Percentiles rank a stretch among this genome's conserved stretches.
phyloP scores from a whole-genome alignment of 2,329 filamentous ascomycete genomes.

The Neofusicoccum ribis region DNA sequence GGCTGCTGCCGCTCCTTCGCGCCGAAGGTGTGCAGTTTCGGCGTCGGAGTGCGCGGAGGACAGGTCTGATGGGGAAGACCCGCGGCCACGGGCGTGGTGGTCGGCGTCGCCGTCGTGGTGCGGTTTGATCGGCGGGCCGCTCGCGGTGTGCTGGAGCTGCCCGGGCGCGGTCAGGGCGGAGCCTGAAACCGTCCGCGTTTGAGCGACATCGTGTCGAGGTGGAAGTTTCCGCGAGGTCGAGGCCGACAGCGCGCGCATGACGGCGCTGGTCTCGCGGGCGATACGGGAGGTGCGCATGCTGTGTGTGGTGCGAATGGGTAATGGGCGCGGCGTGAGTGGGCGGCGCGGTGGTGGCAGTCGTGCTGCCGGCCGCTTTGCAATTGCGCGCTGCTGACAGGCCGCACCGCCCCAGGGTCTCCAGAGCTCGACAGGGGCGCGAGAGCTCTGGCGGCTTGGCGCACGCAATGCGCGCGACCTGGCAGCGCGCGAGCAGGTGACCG shows the following conservation, averaged over 20 bases:
- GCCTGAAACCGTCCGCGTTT: conserved; percentile 26
- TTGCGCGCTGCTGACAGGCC: conserved; percentile 6
- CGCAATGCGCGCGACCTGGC: conserved; percentile 2
- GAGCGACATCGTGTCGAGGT: conserved; percentile 10
- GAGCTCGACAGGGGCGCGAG: background rate
- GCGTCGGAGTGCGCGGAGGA: conserved; percentile 34
- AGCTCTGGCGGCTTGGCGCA: background rate
- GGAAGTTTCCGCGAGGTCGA: conserved; percentile 11
- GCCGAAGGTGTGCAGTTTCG: background rate
- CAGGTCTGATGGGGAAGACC: conserved; percentile 29
- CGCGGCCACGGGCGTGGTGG: conserved; percentile 1
- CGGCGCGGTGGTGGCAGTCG: background rate
- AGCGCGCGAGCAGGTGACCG: background rate
- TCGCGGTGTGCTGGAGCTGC: conserved; percentile 28
- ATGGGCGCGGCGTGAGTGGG: background rate
- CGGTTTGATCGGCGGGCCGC: conserved; percentile 3
- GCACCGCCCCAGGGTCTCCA: background rate
- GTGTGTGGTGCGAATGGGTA: background rate
- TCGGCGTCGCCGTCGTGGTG: background rate
- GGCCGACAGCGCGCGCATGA: conserved; percentile 11
- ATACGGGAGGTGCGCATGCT: conserved; percentile 40
- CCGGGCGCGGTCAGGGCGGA: conserved; percentile 30
- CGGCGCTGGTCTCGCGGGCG: conserved; percentile 35
- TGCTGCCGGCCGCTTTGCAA: background rate
- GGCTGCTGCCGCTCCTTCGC: background rate